These are phyloP conservation scores for Citrus maxima DNA, from an alignment of 345 rosid genomes.

Conservation along the genomic window DNA sequence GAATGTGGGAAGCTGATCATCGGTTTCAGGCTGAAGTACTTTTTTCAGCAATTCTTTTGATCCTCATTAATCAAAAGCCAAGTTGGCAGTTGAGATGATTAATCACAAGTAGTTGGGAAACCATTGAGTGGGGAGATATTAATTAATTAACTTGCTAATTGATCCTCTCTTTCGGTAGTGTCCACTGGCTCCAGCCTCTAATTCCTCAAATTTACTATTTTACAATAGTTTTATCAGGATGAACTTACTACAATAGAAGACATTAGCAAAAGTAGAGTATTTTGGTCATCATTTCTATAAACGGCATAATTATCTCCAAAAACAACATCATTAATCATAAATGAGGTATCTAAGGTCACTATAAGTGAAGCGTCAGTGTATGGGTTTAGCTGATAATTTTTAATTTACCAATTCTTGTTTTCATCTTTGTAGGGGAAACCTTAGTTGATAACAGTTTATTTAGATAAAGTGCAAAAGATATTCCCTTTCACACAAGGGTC, in stretches of 20 bases:
- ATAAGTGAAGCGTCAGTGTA: background rate
- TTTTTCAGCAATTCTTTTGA: background rate
- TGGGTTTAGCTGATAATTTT: background rate
- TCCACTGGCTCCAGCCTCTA: background rate
- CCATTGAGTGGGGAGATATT: background rate
- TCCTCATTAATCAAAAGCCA: background rate
- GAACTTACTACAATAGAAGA: background rate
- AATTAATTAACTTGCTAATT: background rate
- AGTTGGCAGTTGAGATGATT: background rate
- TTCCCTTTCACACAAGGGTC: background rate
- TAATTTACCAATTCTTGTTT: background rate
- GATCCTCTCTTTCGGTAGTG: background rate
- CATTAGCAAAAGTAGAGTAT: background rate
- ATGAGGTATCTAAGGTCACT: background rate
- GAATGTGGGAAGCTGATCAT: background rate
- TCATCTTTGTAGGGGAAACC: no score
- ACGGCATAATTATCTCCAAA: background rate
- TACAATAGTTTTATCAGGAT: background rate
- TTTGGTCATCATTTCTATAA: background rate
- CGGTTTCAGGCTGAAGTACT: background rate
- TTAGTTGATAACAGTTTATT: no score
- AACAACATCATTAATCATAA: background rate
- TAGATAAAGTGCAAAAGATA: background rate
- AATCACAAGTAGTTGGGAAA: constrained; percentile 2
- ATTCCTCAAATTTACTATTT: background rate